Conservation (phyloP, 1,139 yeast species). For the Geotrichum fermentans region DNA sequence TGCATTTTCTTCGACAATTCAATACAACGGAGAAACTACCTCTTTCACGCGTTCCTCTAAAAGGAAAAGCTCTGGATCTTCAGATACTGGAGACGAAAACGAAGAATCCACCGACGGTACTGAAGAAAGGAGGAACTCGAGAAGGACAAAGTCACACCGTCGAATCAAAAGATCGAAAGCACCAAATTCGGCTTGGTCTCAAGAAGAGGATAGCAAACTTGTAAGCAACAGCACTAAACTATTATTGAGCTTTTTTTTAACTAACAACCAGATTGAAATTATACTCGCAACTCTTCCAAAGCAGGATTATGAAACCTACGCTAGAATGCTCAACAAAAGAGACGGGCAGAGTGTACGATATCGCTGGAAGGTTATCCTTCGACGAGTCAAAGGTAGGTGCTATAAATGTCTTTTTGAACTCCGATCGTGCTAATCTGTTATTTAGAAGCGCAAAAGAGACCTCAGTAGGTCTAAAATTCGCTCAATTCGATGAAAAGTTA, state of each 20-base stretch:
- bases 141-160: slow-evolving; percentile 4
- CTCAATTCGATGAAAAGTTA: too few species aligned
- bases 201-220: slow-evolving; percentile 33
- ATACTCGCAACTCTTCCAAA: slow-evolving; percentile 35
- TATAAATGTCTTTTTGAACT: too few species aligned
- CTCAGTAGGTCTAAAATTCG: too few species aligned
- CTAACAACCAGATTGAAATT: slow-evolving; percentile 28
- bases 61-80: not conserved
- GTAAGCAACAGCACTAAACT: slow-evolving; percentile 21
- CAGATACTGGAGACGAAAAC: not conserved
- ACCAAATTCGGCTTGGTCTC: slow-evolving; percentile 35
- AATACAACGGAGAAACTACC: too few species aligned
- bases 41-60: too few species aligned
- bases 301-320: slow-evolving; percentile 36
- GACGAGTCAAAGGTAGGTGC: slow-evolving; percentile 33
- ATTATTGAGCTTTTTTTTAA: not conserved
- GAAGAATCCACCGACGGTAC: not conserved
- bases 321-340: slow-evolving; percentile 33
- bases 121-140: not conserved
- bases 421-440: too few species aligned
- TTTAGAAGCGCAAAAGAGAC: too few species aligned
- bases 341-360: slow-evolving; percentile 37
- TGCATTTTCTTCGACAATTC: too few species aligned
- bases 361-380: slow-evolving; percentile 36
- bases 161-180: slow-evolving; percentile 31